Evolutionary conservation across 768 basidiomycete species (phyloP).

Genomic region (Scleroderma citrinum): DNA sequence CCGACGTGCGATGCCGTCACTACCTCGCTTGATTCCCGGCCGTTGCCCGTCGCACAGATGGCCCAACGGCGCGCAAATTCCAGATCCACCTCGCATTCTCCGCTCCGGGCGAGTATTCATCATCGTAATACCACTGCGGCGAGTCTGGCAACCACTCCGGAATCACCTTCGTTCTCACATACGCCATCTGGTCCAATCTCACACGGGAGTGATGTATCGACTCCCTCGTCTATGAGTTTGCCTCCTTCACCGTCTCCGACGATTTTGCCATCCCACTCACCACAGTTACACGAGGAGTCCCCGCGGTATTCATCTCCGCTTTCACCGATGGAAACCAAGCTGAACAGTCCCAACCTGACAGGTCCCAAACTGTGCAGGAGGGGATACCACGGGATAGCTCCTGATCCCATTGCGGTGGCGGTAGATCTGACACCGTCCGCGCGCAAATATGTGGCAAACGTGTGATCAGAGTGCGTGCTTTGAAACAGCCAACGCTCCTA

Average conservation of each 20-base stretch:
- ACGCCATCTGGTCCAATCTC: constrained; percentile 14
- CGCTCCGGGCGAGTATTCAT: constrained; percentile 16
- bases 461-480: not conserved
- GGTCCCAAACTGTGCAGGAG: constrained; percentile 7
- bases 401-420: constrained; percentile 1
- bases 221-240: constrained; percentile 54
- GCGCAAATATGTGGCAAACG: not conserved
- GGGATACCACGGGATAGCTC: not conserved
- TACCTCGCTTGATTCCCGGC: constrained; percentile 3
- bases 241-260: constrained; percentile 41
- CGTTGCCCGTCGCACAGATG: constrained; percentile 16
- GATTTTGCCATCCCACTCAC: constrained; percentile 36
- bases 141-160: constrained; percentile 4
- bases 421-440: constrained; percentile 11
- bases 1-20: not conserved
- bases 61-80: constrained; percentile 25
- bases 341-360: constrained; percentile 12
- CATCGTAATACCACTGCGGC: constrained; percentile 12
- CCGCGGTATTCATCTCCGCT: constrained; percentile 18
- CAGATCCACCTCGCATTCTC: constrained; percentile 28
- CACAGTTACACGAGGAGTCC: constrained; percentile 9
- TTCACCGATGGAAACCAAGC: constrained; percentile 10
- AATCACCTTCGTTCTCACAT: constrained; percentile 4
- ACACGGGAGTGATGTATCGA: constrained; percentile 49
- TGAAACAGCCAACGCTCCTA: not conserved